Conservation (phyloP, 2,329 filamentous ascomycete species). For the Cladophialophora carrionii region DNA sequence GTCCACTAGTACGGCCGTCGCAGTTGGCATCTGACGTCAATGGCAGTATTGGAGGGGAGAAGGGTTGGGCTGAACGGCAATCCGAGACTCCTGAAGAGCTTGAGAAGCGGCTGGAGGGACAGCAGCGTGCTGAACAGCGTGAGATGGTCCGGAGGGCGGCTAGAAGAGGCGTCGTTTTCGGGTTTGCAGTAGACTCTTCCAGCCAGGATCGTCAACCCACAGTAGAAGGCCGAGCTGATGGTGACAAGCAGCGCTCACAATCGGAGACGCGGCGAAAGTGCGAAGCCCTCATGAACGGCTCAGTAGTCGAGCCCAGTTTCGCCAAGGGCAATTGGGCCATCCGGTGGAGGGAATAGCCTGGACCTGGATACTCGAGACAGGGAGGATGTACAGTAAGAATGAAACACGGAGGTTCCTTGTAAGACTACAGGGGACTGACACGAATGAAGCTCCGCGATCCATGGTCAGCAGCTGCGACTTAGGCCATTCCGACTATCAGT, state of each 20-base stretch:
- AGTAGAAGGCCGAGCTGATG: not conserved
- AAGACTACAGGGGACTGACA: no score
- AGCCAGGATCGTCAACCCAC: not conserved
- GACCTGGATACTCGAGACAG: not conserved
- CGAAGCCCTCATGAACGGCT: constrained; percentile 63
- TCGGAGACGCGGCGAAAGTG: constrained; percentile 49
- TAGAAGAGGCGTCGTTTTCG: constrained; percentile 32
- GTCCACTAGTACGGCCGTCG: constrained; percentile 46
- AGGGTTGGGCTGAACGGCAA: constrained; percentile 57
- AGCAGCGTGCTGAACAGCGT: constrained; percentile 32
- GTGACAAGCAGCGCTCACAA: not conserved
- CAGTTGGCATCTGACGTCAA: constrained; percentile 57
- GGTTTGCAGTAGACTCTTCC: constrained; percentile 20
- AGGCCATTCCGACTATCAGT: not conserved
- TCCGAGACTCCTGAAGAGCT: constrained; percentile 35
- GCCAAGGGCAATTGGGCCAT: constrained; percentile 65
- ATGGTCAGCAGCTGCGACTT: no score
- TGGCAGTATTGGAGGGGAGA: constrained; percentile 60
- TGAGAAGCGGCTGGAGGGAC: constrained; percentile 32
- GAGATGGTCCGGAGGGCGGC: constrained; percentile 36
- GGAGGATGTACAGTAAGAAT: no score
- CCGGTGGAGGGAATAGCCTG: constrained; percentile 13
- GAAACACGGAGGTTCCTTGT: no score
- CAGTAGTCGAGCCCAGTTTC: constrained; percentile 63
- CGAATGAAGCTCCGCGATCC: no score